Conservation (phyloP, 2,329 filamentous ascomycete species). For the Stagonosporopsis chrysanthemi region DNA sequence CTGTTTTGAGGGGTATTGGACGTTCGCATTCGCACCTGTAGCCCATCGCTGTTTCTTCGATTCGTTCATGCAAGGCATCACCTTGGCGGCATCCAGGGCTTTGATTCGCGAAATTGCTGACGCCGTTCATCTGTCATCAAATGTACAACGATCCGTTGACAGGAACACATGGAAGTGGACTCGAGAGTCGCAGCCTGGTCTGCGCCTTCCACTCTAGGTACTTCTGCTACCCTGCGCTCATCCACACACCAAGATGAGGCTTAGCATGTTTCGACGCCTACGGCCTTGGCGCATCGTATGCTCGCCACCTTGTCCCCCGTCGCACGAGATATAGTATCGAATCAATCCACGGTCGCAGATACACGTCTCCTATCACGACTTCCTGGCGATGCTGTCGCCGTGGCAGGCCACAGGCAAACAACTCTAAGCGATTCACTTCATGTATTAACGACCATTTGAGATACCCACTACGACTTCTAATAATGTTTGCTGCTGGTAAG, state of each 20-base stretch:
- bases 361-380: neutral
- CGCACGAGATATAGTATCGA: constrained; percentile 23
- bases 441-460: constrained; percentile 21
- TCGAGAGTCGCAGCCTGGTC: neutral
- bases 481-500: constrained; percentile 38
- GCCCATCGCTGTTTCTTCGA: neutral
- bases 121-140: neutral
- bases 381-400: constrained; percentile 14
- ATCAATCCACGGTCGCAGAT: constrained; percentile 3
- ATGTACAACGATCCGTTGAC: neutral
- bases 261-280: constrained; percentile 36
- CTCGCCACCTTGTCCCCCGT: constrained; percentile 1
- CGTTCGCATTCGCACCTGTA: neutral
- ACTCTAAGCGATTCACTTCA: constrained; percentile 2
- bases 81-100: neutral
- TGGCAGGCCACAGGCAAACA: constrained; percentile 19
- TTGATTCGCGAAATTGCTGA: neutral
- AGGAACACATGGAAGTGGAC: neutral
- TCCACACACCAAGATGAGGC: constrained; percentile 20
- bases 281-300: constrained; percentile 1
- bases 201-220: neutral
- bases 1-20: neutral
- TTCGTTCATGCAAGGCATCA: neutral
- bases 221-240: neutral
- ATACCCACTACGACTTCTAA: constrained; percentile 24